A percentile compares a stretch with the other conserved stretches of the same genome.
phyloP scores from a whole-genome alignment of 2,329 filamentous ascomycete species.

The Diaporthe aspalathi region DNA sequence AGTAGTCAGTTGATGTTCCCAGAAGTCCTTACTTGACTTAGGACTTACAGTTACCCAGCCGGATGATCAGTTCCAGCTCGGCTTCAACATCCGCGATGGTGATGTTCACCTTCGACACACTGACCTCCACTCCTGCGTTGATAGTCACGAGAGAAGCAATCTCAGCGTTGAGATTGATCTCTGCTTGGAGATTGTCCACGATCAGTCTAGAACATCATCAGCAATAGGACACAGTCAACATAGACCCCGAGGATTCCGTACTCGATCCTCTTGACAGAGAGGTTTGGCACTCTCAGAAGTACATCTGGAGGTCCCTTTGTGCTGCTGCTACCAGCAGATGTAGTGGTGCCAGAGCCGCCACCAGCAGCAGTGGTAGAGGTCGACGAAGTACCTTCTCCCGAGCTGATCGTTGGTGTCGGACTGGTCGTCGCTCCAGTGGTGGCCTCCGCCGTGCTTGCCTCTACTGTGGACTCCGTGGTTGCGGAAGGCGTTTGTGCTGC shows the following conservation, averaged over 20 bases:
- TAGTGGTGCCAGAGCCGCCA: constrained; percentile 41
- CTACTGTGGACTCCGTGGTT: constrained; percentile 39
- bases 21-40: not conserved
- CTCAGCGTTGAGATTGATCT: constrained; percentile 70
- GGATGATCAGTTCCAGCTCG: constrained; percentile 68
- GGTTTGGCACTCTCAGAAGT: constrained; percentile 66
- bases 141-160: constrained; percentile 68
- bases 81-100: constrained; percentile 71
- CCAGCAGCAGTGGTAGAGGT: constrained; percentile 41
- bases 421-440: constrained; percentile 34
- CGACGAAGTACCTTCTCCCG: constrained; percentile 33
- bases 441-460: constrained; percentile 40
- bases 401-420: constrained; percentile 32
- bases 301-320: constrained; percentile 64
- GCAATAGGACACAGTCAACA: not conserved
- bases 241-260: not conserved
- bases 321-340: constrained; percentile 41
- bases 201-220: constrained; percentile 51
- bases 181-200: constrained; percentile 68
- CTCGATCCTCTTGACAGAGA: constrained; percentile 70
- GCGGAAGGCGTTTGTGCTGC: constrained; percentile 50
- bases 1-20: not conserved
- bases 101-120: constrained; percentile 65
- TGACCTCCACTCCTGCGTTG: constrained; percentile 65
- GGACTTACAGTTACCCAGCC: constrained; percentile 60